phyloP scores from a whole-genome alignment of 768 basidiomycete species.

The Pleurotus citrinopileatus region DNA sequence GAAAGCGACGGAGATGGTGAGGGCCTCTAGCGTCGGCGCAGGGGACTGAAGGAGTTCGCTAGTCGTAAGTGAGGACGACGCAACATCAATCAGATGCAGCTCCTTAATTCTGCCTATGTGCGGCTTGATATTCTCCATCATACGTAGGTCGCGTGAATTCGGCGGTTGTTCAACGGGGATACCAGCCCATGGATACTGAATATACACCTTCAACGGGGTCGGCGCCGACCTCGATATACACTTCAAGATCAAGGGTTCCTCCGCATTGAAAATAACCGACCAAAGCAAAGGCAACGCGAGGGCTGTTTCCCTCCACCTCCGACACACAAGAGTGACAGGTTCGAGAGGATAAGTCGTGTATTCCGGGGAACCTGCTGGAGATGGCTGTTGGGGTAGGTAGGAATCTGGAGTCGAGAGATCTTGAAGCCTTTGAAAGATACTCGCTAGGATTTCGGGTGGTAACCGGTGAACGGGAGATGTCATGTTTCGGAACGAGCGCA shows the following conservation, averaged over 20 bases:
- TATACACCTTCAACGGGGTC: conserved; percentile 1
- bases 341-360: conserved; percentile 3
- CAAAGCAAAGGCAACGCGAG: conserved; percentile 5
- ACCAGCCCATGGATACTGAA: conserved; percentile 1
- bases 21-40: not conserved
- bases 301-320: conserved; percentile 5
- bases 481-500: conserved; percentile 7
- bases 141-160: not conserved
- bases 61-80: not conserved
- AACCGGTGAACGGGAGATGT: conserved; percentile 7
- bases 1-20: conserved; percentile 1
- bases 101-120: not conserved
- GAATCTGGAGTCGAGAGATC: conserved; percentile 8
- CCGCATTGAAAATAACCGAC: conserved; percentile 4
- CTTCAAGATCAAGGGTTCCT: not conserved
- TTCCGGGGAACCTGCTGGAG: not conserved
- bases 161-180: not conserved
- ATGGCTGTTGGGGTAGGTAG: not conserved
- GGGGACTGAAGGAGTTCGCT: not conserved
- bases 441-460: conserved; percentile 1
- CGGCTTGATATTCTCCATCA: conserved; percentile 1
- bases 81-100: conserved; percentile 4
- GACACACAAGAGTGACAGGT: conserved; percentile 4
- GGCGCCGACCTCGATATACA: conserved; percentile 1
- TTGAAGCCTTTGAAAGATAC: conserved; percentile 5